Evolutionary conservation across 116 monocot genomes (phyloP).

Genomic region (Papilionanthe hybrid): DNA sequence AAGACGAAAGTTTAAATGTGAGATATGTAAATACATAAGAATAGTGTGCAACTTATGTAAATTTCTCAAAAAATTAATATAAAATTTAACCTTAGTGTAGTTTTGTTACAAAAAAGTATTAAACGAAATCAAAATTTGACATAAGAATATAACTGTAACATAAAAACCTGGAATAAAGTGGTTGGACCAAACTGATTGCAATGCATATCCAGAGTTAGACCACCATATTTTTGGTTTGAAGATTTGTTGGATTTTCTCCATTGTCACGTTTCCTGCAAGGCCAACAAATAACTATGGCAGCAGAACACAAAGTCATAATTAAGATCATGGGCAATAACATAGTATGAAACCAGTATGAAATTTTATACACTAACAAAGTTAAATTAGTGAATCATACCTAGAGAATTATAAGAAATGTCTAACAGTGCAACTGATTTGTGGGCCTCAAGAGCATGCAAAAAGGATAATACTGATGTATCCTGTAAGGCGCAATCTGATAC

Average conservation of each 20-base stretch:
- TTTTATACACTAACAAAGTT: neutral
- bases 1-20: too few species aligned
- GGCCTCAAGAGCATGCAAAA: slow-evolving; percentile 62
- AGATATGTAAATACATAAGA: too few species aligned
- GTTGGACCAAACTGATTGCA: slow-evolving; percentile 91
- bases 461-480: slow-evolving; percentile 73
- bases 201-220: slow-evolving; percentile 84
- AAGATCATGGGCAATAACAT: neutral
- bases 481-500: slow-evolving; percentile 81
- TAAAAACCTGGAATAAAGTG: slow-evolving; percentile 86
- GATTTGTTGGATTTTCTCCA: slow-evolving; percentile 77
- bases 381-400: slow-evolving; percentile 42
- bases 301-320: neutral
- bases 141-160: neutral
- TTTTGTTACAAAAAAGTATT: slow-evolving; percentile 1
- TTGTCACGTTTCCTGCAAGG: slow-evolving; percentile 75
- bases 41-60: too few species aligned
- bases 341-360: neutral
- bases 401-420: slow-evolving; percentile 80
- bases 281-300: neutral
- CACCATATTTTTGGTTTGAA: slow-evolving; percentile 89
- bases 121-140: neutral
- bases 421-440: slow-evolving; percentile 74
- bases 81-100: neutral
- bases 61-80: neutral